Evolutionary conservation across 2,329 filamentous ascomycete species (phyloP).

Genomic region (Cladophialophora chaetospira): DNA sequence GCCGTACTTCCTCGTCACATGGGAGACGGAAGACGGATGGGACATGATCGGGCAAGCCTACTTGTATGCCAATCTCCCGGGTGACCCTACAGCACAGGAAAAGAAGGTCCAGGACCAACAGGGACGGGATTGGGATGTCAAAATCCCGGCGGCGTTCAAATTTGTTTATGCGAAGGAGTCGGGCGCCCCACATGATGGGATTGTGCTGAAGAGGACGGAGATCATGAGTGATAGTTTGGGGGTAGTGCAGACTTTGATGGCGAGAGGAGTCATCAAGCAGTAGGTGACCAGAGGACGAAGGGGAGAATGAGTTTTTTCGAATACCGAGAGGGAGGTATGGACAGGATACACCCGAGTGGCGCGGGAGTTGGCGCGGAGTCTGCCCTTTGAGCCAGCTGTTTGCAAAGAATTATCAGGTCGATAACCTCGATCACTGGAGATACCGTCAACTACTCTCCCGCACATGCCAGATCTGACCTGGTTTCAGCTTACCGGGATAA

Average conservation of each 20-base stretch:
- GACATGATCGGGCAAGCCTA: conserved; percentile 28
- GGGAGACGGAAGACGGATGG: conserved; percentile 24
- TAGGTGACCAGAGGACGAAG: not conserved
- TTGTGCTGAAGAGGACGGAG: conserved; percentile 22
- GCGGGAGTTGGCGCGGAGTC: no score
- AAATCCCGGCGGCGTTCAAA: conserved; percentile 25
- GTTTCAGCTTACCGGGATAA: no score
- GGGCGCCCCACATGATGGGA: conserved; percentile 22
- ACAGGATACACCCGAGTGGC: not conserved
- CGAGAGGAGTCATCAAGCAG: conserved; percentile 26
- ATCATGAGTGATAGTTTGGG: conserved; percentile 27
- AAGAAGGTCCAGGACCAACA: conserved; percentile 23
- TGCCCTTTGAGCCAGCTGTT: no score
- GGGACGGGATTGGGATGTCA: conserved; percentile 30
- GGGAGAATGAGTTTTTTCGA: not conserved
- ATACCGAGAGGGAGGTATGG: no score
- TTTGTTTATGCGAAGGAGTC: conserved; percentile 25
- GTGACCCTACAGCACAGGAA: conserved; percentile 9
- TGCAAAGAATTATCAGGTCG: no score
- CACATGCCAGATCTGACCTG: no score
- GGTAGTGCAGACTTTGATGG: conserved; percentile 25
- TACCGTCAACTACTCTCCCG: no score
- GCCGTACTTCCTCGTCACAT: conserved; percentile 25
- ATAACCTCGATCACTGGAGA: no score
- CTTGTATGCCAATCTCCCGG: conserved; percentile 23